Base-by-base conservation (phyloP, 306 rosid genomes). In the Acacia acuminata region DNA sequence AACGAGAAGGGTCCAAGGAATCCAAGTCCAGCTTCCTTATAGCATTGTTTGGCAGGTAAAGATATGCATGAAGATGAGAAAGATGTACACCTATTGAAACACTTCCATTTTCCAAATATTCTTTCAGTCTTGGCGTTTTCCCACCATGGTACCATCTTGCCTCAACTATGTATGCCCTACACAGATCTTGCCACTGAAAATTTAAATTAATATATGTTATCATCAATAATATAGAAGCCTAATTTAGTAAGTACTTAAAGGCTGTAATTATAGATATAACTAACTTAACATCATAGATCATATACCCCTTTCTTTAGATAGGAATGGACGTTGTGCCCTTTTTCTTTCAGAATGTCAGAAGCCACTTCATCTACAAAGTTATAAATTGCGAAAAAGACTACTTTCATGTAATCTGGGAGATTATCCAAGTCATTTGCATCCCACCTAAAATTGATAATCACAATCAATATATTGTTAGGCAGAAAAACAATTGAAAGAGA, bases 101-200 rank as follows among this genome's bases (percentile, higher is more conserved):
- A 47, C 73, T 14, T 56, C 61, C 63, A n/a, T 56, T 56, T n/a
- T 20, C 63, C 63, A 56, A n/a, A 56, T 56, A 56, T 20, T 56
- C 27, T 56, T 56, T n/a, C 12, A 56, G 63, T 0, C 63, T n/a
- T 7, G 63, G 63, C 27, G 63, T 56, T 7, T 56, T 56, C 27
- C 63, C 63, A 20, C 64, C 64, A n/a, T n/a, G 64, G 64, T 56
- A 56, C 64, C 64, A 20, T 56, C 64, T 56, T 36, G 73, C 73
- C 43, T 68, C 22, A 43, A 19, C 27, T 22, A 68, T 7, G 4
- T 11, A 36, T 68, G 43, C 73, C 64, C 19, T 38, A n/a, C 27
- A 68, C 16, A 4, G 3, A 36, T 68, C 16, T 43, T 38, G 48
- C 48, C 48, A 36, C 48, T 68, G 27, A 68, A 68, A 25, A 3